Evolutionary conservation across 108 stramenopile genomes (phyloP).

Genomic region (Cyclotella kingstonii): DNA sequence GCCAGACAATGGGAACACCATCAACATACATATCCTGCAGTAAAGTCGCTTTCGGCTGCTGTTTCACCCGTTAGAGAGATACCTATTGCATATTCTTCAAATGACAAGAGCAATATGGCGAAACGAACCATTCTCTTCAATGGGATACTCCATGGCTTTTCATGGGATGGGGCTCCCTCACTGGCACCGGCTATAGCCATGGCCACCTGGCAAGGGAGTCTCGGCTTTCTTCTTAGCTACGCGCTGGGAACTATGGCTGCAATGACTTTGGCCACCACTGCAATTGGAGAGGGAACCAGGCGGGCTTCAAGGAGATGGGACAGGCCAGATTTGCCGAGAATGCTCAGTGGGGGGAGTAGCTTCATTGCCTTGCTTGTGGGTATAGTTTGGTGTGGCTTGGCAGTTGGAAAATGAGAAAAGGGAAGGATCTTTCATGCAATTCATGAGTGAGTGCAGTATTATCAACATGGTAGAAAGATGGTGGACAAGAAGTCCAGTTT

Average conservation of each 20-base stretch:
- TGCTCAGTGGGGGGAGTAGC: conserved; percentile 72
- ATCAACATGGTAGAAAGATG: too few species aligned
- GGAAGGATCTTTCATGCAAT: too few species aligned
- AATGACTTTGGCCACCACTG: conserved; percentile 80
- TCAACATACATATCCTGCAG: not conserved
- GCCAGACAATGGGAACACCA: conserved; percentile 48
- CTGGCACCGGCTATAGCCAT: conserved; percentile 93
- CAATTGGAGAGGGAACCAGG: conserved; percentile 87
- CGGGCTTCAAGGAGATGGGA: conserved; percentile 73
- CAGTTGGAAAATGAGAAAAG: conserved; percentile 53
- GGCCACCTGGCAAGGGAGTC: conserved; percentile 80
- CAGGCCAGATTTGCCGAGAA: conserved; percentile 86
- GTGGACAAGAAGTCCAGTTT: too few species aligned
- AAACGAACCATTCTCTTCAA: conserved; percentile 93
- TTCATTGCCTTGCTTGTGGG: conserved; percentile 82
- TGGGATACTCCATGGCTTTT: conserved; percentile 93
- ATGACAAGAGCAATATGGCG: conserved; percentile 22
- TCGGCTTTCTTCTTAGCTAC: conserved; percentile 90
- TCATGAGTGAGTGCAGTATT: too few species aligned
- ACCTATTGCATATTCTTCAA: conserved; percentile 18
- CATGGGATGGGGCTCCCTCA: conserved; percentile 95
- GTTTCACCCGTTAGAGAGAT: not conserved
- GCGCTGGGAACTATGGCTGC: conserved; percentile 90
- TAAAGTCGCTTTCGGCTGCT: conserved; percentile 16
- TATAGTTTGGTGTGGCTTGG: conserved; percentile 78